Evolutionary conservation across 2,329 filamentous ascomycete genomes (phyloP).

Genomic region (Trichoderma arundinaceum): DNA sequence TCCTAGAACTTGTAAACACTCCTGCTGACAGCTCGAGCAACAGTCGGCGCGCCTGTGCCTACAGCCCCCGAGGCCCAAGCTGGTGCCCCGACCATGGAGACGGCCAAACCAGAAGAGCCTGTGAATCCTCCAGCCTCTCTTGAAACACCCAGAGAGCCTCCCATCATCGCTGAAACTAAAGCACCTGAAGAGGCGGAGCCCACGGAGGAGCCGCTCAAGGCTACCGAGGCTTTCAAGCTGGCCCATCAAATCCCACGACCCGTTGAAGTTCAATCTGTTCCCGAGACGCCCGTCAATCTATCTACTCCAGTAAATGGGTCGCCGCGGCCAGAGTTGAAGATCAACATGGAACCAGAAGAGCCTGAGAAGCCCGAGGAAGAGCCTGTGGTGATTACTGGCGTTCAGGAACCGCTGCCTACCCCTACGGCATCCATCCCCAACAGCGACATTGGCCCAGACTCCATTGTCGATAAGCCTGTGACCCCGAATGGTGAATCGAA

Average conservation of each 20-base stretch:
- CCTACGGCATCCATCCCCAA: slow-evolving; percentile 36
- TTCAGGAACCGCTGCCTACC: slow-evolving; percentile 36
- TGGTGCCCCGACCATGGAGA: slow-evolving; percentile 39
- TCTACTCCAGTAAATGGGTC: slow-evolving; percentile 45
- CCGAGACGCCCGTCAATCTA: slow-evolving; percentile 46
- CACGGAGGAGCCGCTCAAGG: slow-evolving; percentile 16
- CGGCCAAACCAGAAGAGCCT: slow-evolving; percentile 31
- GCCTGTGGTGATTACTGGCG: slow-evolving; percentile 38
- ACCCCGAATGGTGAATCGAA: slow-evolving; percentile 30
- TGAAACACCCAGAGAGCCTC: slow-evolving; percentile 23
- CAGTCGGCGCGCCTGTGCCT: slow-evolving; percentile 42
- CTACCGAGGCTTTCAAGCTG: slow-evolving; percentile 16
- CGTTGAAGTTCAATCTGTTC: slow-evolving; percentile 46
- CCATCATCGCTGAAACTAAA: slow-evolving; percentile 21
- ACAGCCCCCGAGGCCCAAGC: slow-evolving; percentile 41
- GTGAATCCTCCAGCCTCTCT: slow-evolving; percentile 32
- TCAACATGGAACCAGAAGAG: slow-evolving; percentile 40
- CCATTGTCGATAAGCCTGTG: slow-evolving; percentile 27
- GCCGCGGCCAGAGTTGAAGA: slow-evolving; percentile 45
- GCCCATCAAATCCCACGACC: slow-evolving; percentile 40
- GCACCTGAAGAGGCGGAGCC: slow-evolving; percentile 18
- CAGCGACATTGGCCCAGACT: slow-evolving; percentile 33
- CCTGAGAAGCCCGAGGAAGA: slow-evolving; percentile 39
- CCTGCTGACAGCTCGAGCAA: slow-evolving; percentile 24
- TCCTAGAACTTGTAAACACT: neutral